A percentile compares a stretch with the other conserved stretches of the same genome.
These are phyloP conservation scores for Barnettozyma wickerhamii DNA, from an alignment of 805 yeast species.

Conservation along the genomic window DNA sequence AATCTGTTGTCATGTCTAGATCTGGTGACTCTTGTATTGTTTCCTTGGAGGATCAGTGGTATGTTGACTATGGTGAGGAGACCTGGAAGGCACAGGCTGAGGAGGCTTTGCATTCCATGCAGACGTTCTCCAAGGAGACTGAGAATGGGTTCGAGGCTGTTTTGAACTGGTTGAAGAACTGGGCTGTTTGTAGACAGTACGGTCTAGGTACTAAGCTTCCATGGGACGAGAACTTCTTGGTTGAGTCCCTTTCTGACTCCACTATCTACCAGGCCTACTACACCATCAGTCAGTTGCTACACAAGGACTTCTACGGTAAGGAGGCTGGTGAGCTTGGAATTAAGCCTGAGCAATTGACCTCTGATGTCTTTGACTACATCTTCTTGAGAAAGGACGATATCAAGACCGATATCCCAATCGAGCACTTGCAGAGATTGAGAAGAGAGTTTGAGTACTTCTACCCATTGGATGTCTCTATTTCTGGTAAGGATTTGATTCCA, in stretches of 20 bases:
- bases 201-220: slow-evolving; percentile 95
- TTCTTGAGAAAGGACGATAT: slow-evolving; percentile 65
- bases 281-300: slow-evolving; percentile 83
- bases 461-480: slow-evolving; percentile 86
- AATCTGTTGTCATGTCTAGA: slow-evolving; percentile 82
- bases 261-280: slow-evolving; percentile 94
- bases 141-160: slow-evolving; percentile 91
- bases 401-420: slow-evolving; percentile 56
- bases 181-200: slow-evolving; percentile 97
- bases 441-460: slow-evolving; percentile 96
- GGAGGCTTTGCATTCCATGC: slow-evolving; percentile 72
- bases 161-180: slow-evolving; percentile 92
- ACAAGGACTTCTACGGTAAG: slow-evolving; percentile 80
- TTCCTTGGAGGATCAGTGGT: slow-evolving; percentile 98
- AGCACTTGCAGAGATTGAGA: slow-evolving; percentile 68
- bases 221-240: slow-evolving; percentile 92
- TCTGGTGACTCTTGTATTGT: slow-evolving; percentile 97
- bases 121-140: slow-evolving; percentile 77
- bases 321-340: slow-evolving; percentile 69
- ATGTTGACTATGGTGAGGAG: slow-evolving; percentile 93
- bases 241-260: slow-evolving; percentile 94
- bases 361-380: slow-evolving; percentile 88
- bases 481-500: slow-evolving; percentile 96
- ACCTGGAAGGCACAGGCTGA: slow-evolving; percentile 78
- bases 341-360: slow-evolving; percentile 81